Evolutionary conservation across 2,329 filamentous ascomycete species (phyloP).

Genomic region (Fusarium sp.): DNA sequence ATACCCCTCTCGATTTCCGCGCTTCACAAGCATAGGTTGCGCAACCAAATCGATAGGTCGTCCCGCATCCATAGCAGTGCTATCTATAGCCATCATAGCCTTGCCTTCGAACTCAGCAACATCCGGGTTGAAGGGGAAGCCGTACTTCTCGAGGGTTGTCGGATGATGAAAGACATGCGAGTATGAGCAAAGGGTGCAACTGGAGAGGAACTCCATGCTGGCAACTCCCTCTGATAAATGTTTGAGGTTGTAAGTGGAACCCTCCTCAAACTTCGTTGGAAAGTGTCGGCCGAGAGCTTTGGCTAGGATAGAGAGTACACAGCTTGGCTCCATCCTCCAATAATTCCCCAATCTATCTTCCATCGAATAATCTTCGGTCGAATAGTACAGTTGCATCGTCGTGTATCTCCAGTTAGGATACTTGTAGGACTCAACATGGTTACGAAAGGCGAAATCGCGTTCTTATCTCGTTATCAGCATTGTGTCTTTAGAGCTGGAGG

Average conservation of each 20-base stretch:
- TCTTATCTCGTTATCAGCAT: not conserved
- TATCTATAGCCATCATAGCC: not conserved
- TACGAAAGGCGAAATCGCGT: rapidly evolving
- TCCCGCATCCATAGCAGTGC: rapidly evolving
- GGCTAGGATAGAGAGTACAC: not conserved
- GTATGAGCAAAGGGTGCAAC: rapidly evolving
- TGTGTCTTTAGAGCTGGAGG: no score
- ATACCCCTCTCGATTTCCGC: rapidly evolving
- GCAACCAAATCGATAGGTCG: not conserved
- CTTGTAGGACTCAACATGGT: rapidly evolving
- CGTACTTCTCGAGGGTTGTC: rapidly evolving
- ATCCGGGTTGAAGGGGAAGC: not conserved
- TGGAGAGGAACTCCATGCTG: rapidly evolving
- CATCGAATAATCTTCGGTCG: no score
- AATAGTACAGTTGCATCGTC: not conserved
- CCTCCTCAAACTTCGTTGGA: not conserved
- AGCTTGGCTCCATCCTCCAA: not conserved
- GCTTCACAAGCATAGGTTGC: not conserved
- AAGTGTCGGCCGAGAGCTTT: not conserved
- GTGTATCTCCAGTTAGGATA: not conserved
- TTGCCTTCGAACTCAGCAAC: no score
- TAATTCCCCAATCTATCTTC: no score
- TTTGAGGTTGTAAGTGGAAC: not conserved
- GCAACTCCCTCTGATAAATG: not conserved
- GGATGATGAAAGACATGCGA: not conserved